phyloP scores from a whole-genome alignment of 1,284 basidiomycete genomes.

The Irpex lacteus region DNA sequence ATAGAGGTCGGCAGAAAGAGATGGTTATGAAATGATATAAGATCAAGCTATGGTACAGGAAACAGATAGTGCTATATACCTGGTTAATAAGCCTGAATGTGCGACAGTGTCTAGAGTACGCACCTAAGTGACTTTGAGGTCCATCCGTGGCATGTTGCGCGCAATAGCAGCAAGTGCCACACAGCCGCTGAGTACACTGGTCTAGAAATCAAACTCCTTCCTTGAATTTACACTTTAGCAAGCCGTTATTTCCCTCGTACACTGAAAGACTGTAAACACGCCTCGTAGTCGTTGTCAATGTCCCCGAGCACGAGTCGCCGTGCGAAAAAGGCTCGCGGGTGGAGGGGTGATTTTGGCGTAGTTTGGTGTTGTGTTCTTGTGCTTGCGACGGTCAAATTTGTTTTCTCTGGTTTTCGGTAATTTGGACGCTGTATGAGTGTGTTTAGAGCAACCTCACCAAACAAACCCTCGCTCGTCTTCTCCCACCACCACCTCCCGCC shows the following conservation, averaged over 20 bases:
- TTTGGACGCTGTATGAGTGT: conserved; percentile 65
- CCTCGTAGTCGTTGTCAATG: background rate
- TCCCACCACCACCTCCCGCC: conserved; percentile 15
- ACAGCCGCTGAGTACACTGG: background rate
- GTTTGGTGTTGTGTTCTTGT: conserved; percentile 65
- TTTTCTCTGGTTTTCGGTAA: conserved; percentile 71
- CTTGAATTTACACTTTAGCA: background rate
- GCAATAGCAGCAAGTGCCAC: background rate
- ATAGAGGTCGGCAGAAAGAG: background rate
- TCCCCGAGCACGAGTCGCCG: background rate
- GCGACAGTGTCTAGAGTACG: background rate
- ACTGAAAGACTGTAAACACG: background rate
- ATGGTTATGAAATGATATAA: background rate
- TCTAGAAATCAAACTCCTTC: too few relatives aligned
- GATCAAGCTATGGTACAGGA: background rate
- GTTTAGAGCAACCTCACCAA: conserved; percentile 45
- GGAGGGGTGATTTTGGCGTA: conserved; percentile 8
- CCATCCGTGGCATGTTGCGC: background rate
- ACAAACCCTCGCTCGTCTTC: conserved; percentile 22
- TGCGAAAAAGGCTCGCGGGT: background rate
- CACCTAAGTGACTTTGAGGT: background rate
- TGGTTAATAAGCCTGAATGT: too few relatives aligned
- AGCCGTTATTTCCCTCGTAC: background rate
- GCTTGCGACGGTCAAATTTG: conserved; percentile 49
- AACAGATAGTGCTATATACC: too few relatives aligned